Evolutionary conservation across 1,284 basidiomycete species (phyloP).

Genomic region (Volvariella surrecta): DNA sequence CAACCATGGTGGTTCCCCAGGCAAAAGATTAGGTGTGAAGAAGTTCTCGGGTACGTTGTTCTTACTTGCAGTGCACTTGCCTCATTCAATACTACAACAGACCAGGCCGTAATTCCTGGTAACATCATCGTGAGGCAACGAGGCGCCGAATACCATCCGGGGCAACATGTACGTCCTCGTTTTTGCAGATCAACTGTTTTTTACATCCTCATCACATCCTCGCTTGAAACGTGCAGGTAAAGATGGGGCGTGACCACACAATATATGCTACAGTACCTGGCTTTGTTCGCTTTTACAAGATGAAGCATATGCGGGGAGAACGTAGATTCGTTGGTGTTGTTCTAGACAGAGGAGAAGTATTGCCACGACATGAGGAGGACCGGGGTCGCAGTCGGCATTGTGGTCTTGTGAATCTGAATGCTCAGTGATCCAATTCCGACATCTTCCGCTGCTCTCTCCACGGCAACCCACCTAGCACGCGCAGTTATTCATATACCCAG

Average conservation of each 20-base stretch:
- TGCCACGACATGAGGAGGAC: constrained; percentile 71
- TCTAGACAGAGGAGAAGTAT: constrained; percentile 65
- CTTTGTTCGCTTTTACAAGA: constrained; percentile 86
- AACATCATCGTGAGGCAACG: constrained; percentile 93
- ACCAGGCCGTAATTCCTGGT: constrained; percentile 84
- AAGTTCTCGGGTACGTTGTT: constrained; percentile 76
- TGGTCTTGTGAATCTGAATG: constrained; percentile 58
- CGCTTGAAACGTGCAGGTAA: no score
- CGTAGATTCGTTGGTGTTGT: constrained; percentile 82
- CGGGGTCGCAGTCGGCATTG: constrained; percentile 74
- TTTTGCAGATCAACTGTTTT: constrained; percentile 8
- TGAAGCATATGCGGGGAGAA: constrained; percentile 59
- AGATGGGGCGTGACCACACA: constrained; percentile 88
- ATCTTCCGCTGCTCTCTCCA: constrained; percentile 6
- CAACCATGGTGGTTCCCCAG: constrained; percentile 87
- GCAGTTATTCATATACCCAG: no score
- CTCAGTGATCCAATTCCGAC: neutral
- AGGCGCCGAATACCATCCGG: constrained; percentile 84
- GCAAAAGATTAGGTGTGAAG: constrained; percentile 88
- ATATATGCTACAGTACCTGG: constrained; percentile 85
- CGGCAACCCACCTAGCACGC: constrained; percentile 1
- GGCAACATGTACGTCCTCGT: constrained; percentile 65
- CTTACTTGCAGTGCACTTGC: constrained; percentile 4
- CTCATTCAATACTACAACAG: constrained; percentile 21
- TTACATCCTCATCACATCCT: constrained; percentile 11